Evolutionary conservation across 495 filamentous ascomycete genomes (phyloP).

Genomic region (Beverwykella pulmonaria): DNA sequence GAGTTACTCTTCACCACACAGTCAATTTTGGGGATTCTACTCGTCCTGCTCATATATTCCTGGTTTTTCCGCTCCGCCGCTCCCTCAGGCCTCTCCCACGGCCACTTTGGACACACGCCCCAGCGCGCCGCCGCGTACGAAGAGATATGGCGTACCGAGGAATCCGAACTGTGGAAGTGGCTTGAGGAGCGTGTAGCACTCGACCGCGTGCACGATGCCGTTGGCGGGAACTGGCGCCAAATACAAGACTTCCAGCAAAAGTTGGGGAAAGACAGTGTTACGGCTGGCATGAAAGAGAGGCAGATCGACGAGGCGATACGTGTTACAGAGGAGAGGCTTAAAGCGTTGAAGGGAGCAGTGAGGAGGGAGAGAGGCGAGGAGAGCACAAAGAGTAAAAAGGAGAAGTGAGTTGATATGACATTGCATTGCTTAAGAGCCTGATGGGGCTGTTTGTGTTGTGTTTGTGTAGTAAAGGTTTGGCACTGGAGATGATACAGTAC

Average conservation of each 20-base stretch:
- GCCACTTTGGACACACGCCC: conserved; percentile 48
- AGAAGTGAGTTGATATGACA: neutral
- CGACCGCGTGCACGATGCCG: conserved; percentile 40
- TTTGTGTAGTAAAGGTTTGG: neutral
- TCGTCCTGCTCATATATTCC: conserved; percentile 51
- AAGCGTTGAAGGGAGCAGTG: conserved; percentile 18
- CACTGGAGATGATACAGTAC: neutral
- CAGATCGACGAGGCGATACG: conserved; percentile 61
- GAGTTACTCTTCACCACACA: conserved; percentile 68
- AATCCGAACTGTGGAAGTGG: conserved; percentile 94
- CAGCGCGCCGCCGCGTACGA: conserved; percentile 85
- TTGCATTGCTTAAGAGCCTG: neutral
- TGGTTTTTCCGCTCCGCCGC: conserved; percentile 27
- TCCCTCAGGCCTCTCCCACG: neutral
- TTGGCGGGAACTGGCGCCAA: conserved; percentile 51
- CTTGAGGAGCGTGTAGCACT: conserved; percentile 77
- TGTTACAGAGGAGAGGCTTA: conserved; percentile 21
- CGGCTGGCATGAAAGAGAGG: conserved; percentile 74
- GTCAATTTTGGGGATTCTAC: conserved; percentile 61
- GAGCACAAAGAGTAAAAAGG: neutral
- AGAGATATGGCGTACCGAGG: conserved; percentile 87
- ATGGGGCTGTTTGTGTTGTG: neutral
- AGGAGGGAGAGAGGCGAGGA: neutral
- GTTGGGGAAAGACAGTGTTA: conserved; percentile 46
- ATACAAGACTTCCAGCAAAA: neutral